Base-by-base conservation (phyloP, 2,329 filamentous ascomycete genomes). In the Aureobasidium namibiae region DNA sequence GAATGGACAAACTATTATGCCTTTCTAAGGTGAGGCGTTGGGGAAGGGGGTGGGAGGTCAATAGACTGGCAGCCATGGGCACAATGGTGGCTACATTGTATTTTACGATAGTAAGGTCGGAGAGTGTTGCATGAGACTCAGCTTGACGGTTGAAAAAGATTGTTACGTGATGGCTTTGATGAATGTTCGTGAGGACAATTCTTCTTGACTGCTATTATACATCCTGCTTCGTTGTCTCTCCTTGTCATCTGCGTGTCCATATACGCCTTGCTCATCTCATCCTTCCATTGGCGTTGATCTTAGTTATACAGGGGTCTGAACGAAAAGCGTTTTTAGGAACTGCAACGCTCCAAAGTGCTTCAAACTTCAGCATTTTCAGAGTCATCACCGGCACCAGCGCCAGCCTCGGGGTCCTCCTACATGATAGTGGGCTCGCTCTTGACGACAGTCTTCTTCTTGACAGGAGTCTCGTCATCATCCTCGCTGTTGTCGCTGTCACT, bases 391-490 rank as follows among this genome's bases (percentile, higher is more conserved):
- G 29, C 26, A 21, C 5, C 13, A 24, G 38, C 39, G n/a, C 31
- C 21, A 39, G 31, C 54, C 29, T 31, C 42, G 21, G 21, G 16
- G 14, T 31, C 54, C 4, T 57, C 54, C 3, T 48, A n/a, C n/a
- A n/a, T n/a, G n/a, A n/a, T 42, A 7, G 39, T 33, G n/a, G 42
- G 41, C 54, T 57, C 54, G 16, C 13, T 21, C 42, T 57, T 48
- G 42, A 57, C n/a, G 23, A 48, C 31, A 31, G 11, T 39, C 54
- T 48, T 46, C 31, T 48, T 46, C 39, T 48, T 57, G 26, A 48
- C 2, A 16, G 54, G 41, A 5, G 42, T 38, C 8, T 41, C 48
- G 1, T 60, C 38, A 23, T 54, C 48, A 8, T 46, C 39, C 21
- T 59, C 56, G 23, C 33, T 36, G 3, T 44, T 39, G 6, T 60